phyloP scores from a whole-genome alignment of 495 filamentous ascomycete genomes.

The Rhypophila decipiens region DNA sequence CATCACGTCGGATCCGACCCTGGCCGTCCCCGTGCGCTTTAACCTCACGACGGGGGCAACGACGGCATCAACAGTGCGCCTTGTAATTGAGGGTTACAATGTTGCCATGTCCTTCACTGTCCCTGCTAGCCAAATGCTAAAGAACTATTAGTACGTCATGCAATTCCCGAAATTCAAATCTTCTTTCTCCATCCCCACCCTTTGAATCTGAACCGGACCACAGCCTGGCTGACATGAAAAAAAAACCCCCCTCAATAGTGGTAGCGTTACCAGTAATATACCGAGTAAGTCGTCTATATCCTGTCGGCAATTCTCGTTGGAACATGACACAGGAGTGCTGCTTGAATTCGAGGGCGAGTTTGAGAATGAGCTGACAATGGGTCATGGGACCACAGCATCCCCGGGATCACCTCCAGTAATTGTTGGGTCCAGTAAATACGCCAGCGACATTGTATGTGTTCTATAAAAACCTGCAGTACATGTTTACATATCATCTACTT shows the following conservation, averaged over 20 bases:
- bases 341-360: not conserved
- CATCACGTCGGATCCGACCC: constrained; percentile 2
- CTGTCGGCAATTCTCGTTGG: no score
- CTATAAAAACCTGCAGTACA: not conserved
- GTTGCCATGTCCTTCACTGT: not conserved
- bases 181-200: not conserved
- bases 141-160: constrained; percentile 2
- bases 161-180: no score
- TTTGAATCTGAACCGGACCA: not conserved
- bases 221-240: not conserved
- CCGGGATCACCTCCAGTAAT: not conserved
- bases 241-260: no score
- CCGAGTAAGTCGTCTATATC: not conserved
- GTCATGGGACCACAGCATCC: constrained; percentile 1
- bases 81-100: not conserved
- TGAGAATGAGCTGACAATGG: not conserved
- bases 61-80: not conserved
- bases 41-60: not conserved
- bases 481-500: no score
- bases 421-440: not conserved
- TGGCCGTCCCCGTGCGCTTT: not conserved
- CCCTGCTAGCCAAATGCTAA: not conserved
- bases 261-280: not conserved
- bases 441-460: constrained; percentile 10
- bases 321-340: not conserved